Conservation (phyloP, 1,284 basidiomycete species). For the Peniophora sp. region DNA sequence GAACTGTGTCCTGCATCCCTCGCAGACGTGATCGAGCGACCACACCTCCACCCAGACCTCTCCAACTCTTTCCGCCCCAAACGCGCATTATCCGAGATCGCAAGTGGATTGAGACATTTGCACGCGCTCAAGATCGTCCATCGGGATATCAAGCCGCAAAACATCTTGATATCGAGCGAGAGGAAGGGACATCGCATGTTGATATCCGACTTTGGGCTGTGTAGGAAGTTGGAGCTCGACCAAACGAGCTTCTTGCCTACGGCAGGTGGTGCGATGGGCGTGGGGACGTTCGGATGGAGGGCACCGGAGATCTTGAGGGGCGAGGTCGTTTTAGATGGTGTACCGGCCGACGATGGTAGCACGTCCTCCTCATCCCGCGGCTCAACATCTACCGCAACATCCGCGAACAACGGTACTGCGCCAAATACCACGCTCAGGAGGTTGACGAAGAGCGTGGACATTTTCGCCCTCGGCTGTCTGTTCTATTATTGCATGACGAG, state of each 20-base stretch:
- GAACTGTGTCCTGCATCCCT: conserved; percentile 95
- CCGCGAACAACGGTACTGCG: conserved; percentile 25
- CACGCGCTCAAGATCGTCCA: conserved; percentile 96
- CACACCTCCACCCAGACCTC: conserved; percentile 66
- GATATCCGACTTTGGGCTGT: conserved; percentile 93
- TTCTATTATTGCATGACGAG: conserved; percentile 88
- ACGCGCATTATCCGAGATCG: conserved; percentile 81
- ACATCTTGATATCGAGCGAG: conserved; percentile 83
- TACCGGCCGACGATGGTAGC: conserved; percentile 51
- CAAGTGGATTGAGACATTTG: conserved; percentile 82
- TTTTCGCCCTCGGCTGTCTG: conserved; percentile 89
- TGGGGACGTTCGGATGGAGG: conserved; percentile 91
- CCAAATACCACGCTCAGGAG: conserved; percentile 50
- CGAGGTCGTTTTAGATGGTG: conserved; percentile 83
- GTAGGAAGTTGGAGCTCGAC: conserved; percentile 86
- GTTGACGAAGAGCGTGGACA: conserved; percentile 88
- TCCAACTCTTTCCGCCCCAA: conserved; percentile 76
- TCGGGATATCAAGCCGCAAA: conserved; percentile 97
- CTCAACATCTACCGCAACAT: conserved; percentile 44
- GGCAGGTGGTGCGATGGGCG: conserved; percentile 73
- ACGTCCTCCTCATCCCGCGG: conserved; percentile 56
- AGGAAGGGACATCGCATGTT: conserved; percentile 80
- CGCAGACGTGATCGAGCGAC: conserved; percentile 86
- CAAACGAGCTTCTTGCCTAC: conserved; percentile 89
- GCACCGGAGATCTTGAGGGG: conserved; percentile 90